A percentile compares a stretch with the other conserved stretches of the same genome.
Conservation (phyloP, 2,329 filamentous ascomycete genomes). For the Pestalotiopsis sp. region DNA sequence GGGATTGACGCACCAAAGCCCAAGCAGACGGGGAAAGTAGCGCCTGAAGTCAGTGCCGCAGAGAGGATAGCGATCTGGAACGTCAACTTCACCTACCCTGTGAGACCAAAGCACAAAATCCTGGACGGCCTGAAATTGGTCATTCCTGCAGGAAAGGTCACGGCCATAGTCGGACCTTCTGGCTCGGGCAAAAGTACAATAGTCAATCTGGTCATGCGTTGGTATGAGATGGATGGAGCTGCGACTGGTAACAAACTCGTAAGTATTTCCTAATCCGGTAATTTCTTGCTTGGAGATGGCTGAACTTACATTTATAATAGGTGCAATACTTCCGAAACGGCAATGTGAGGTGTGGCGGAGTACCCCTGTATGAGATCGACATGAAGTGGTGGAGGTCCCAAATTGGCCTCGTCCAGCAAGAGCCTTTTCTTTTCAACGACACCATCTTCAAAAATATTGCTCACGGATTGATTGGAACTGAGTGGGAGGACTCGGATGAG, state of each 20-base stretch:
- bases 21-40: conserved; percentile 41
- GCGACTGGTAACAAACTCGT: conserved; percentile 38
- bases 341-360: conserved; percentile 54
- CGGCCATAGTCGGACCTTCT: conserved; percentile 74
- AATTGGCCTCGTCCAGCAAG: conserved; percentile 69
- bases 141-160: conserved; percentile 68
- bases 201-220: conserved; percentile 70
- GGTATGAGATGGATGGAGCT: conserved; percentile 63
- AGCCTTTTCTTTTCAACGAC: conserved; percentile 69
- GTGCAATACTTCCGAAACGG: conserved; percentile 44
- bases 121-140: conserved; percentile 60
- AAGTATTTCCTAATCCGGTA: conserved; percentile 11
- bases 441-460: conserved; percentile 66
- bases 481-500: conserved; percentile 54
- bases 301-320: conserved; percentile 19
- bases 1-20: conserved; percentile 54
- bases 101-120: conserved; percentile 64
- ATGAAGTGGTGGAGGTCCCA: conserved; percentile 65
- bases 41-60: conserved; percentile 49
- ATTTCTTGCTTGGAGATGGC: not conserved
- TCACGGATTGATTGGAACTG: conserved; percentile 56
- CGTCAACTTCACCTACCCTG: conserved; percentile 74
- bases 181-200: conserved; percentile 78
- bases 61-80: conserved; percentile 63
- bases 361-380: conserved; percentile 59